These are phyloP conservation scores for Eudorina sp. DNA, from an alignment of 139 green algal genomes.

Conservation along the genomic window DNA sequence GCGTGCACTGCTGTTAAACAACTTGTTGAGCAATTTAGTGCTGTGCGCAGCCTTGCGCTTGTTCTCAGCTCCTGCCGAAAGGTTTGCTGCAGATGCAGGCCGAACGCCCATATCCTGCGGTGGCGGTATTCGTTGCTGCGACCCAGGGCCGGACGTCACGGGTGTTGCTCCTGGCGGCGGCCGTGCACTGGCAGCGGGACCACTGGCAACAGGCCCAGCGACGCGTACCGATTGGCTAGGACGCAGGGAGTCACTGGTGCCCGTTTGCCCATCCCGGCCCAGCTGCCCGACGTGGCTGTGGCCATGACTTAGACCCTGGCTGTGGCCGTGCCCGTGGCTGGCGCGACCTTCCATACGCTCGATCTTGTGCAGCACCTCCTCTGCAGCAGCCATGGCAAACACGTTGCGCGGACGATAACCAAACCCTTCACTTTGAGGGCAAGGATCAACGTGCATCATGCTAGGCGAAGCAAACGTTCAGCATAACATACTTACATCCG, in stretches of 20 bases:
- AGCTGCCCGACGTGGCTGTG: not conserved
- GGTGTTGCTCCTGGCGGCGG: not conserved
- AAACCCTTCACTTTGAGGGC: too few relatives aligned
- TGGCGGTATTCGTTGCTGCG: not conserved
- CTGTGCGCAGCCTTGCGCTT: not conserved
- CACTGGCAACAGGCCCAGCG: not conserved
- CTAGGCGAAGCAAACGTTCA: too few relatives aligned
- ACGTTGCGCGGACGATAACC: too few relatives aligned
- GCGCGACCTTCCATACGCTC: slow-evolving; percentile 37
- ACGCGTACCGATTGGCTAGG: slow-evolving; percentile 36
- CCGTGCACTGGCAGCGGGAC: not conserved
- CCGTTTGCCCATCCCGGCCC: not conserved
- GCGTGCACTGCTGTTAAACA: slow-evolving; percentile 17
- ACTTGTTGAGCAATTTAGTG: slow-evolving; percentile 34
- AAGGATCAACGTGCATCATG: too few relatives aligned
- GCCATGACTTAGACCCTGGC: too few relatives aligned
- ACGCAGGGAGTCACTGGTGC: slow-evolving; percentile 1
- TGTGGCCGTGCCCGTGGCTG: not conserved
- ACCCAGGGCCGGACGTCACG: not conserved
- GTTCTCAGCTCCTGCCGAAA: not conserved
- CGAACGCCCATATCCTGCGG: too few relatives aligned
- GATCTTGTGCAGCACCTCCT: slow-evolving; percentile 56
- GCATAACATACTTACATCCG: too few relatives aligned
- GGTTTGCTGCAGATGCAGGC: too few relatives aligned
- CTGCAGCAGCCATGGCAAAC: too few relatives aligned